Conservation (phyloP, 2,329 filamentous ascomycete species). For the Hyphodiscus sp. region DNA sequence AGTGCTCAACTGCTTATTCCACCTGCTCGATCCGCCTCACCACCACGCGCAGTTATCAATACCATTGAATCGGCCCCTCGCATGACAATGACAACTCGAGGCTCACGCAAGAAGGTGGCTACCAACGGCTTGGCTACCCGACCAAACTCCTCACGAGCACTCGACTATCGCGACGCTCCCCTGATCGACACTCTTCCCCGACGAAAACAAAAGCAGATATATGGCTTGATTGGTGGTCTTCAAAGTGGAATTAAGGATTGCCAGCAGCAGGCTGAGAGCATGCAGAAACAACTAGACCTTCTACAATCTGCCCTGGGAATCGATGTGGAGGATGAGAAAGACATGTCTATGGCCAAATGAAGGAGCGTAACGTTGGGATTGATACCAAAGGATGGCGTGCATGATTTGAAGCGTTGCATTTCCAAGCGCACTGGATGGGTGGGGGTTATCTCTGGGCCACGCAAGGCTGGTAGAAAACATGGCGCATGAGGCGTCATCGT, state of each 20-base stretch:
- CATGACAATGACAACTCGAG: neutral
- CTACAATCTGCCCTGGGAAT: conserved; percentile 16
- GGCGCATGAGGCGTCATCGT: neutral
- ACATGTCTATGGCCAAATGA: neutral
- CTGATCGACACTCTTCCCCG: conserved; percentile 21
- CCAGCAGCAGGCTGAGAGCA: conserved; percentile 19
- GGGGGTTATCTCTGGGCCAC: neutral
- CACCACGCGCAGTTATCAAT: neutral
- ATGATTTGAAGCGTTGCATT: neutral
- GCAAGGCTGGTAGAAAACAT: neutral
- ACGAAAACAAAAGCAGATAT: conserved; percentile 23
- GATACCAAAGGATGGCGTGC: neutral
- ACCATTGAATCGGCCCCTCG: neutral
- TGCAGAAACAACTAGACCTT: conserved; percentile 21
- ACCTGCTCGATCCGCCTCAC: neutral
- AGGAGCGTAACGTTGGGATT: neutral
- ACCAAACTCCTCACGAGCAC: neutral
- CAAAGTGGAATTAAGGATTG: conserved; percentile 20
- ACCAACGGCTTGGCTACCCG: neutral
- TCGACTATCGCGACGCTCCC: neutral
- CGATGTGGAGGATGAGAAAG: neutral
- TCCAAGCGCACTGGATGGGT: neutral
- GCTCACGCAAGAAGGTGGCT: neutral
- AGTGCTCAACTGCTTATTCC: conserved; percentile 6
- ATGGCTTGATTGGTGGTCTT: conserved; percentile 20